Base-by-base conservation (phyloP, 208 protist species). In the Tritrichomonas foetus region DNA sequence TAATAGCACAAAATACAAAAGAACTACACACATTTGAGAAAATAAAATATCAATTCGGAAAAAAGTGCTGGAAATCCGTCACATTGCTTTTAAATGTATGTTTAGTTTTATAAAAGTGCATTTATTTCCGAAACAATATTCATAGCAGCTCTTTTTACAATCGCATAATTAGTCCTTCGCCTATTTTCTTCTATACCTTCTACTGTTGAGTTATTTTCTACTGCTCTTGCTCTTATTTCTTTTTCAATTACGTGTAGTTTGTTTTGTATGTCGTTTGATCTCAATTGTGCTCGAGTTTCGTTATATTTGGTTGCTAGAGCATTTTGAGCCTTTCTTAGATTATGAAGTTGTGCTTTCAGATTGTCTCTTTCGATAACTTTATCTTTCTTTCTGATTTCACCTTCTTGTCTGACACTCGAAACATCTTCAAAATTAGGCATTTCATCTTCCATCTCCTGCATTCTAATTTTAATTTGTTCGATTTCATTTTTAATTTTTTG, bases 71-170 rank as follows among this genome's bases (percentile, higher is more conserved):
- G n/a, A n/a, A n/a, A n/a, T n/a, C n/a, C n/a, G n/a, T n/a, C n/a
- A n/a, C n/a, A n/a, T n/a, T n/a, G n/a, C n/a, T n/a, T n/a, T n/a
- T n/a, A n/a, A n/a, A n/a, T n/a, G n/a, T n/a, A n/a, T n/a, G n/a
- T n/a, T n/a, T n/a, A n/a, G n/a, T n/a, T 25, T 82, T 82, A 82
- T 82, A 82, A 82, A 49, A 82, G 13, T 33, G 39, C 49, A 82
- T 89, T 89, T 20, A 89, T 89, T n/a, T 89, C 78, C 14, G 3
- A 39, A n/a, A 89, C 78, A 89, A 89, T 89, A 39, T 44, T 47
- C 47, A 89, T 53, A 39, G 47, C 13, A 27, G 25, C 27, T 44
- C 78, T 44, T 89, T 89, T 89, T 0, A 89, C 47, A 16, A 89
- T 89, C 57, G 78, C 41, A 89, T 89, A 89, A 61, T 89, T 89